A percentile compares a stretch with the other conserved stretches of the same genome.
Conservation (phyloP, 2,329 filamentous ascomycete species). For the Fusarium buxicola region DNA sequence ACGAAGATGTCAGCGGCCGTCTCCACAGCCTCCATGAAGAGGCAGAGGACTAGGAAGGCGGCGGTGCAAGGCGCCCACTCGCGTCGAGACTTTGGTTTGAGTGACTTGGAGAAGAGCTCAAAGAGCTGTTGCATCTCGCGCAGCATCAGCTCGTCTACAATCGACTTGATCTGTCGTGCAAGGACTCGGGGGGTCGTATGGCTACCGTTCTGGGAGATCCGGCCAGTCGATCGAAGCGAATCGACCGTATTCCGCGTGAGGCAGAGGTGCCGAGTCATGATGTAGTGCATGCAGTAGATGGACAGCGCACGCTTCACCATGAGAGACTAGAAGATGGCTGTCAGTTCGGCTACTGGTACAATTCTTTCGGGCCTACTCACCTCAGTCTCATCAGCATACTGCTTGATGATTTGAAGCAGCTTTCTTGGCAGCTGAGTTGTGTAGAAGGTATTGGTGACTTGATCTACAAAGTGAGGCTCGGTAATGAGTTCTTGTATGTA, state of each 20-base stretch:
- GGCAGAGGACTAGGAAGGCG: slow-evolving; percentile 66
- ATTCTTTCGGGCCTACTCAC: slow-evolving; percentile 48
- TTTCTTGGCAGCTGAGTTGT: slow-evolving; percentile 60
- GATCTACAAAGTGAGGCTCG: slow-evolving; percentile 61
- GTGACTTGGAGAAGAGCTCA: slow-evolving; percentile 62
- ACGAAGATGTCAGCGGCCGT: slow-evolving; percentile 64
- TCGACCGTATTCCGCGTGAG: slow-evolving; percentile 59
- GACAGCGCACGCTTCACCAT: slow-evolving; percentile 66
- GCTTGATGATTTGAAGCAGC: slow-evolving; percentile 61
- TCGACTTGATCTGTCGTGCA: slow-evolving; percentile 66
- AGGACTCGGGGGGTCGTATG: slow-evolving; percentile 66
- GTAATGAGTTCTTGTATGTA: slow-evolving; percentile 62
- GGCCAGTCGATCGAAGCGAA: slow-evolving; percentile 55
- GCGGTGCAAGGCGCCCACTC: slow-evolving; percentile 69
- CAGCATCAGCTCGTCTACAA: slow-evolving; percentile 66
- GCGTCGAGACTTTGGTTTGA: slow-evolving; percentile 64
- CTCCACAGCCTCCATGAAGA: slow-evolving; percentile 70
- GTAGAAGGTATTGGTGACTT: slow-evolving; percentile 61
- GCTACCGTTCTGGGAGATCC: slow-evolving; percentile 57
- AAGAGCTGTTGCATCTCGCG: slow-evolving; percentile 65
- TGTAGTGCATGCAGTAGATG: slow-evolving; percentile 68
- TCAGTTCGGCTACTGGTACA: slow-evolving; percentile 25
- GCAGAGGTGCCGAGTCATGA: slow-evolving; percentile 66
- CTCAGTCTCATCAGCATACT: slow-evolving; percentile 59
- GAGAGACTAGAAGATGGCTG: slow-evolving; percentile 49